Base-by-base conservation (phyloP, 208 protist genomes). In the Wallacemonas sp. region DNA sequence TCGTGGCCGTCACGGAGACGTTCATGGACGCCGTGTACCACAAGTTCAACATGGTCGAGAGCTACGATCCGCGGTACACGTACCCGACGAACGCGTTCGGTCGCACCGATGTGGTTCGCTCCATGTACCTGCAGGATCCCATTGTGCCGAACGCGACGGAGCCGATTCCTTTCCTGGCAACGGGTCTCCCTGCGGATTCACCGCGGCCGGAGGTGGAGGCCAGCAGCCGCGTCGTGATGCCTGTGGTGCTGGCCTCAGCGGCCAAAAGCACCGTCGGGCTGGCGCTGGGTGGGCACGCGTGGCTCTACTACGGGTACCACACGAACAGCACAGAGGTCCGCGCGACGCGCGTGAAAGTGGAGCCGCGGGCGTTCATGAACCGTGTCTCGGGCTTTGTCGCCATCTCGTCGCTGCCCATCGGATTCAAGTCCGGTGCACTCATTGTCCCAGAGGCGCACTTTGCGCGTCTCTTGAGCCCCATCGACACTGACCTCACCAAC, bases 381-480 rank as follows among this genome's bases (percentile, higher is more conserved):
- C 88, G 90, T 54, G 31, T 98, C 22, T 90, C 92, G 14, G 88
- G 91, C 41, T 97, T 97, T 74, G 75, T 93, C 57, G 61, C 50
- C 8, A 82, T 97, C 49, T 93, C 90, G 20, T 82, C 83, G 8
- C 76, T 90, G 28, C 70, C 70, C 3, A 11, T 81, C 1, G 28
- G 57, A 16, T 79, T 90, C 26, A 14, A 1, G 2, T 57, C 49
- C 0, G 81, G 89, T 16, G 67, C 86, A 0, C 69, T 98, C 1
- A 32, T 98, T 0, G 67, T 98, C 1, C 83, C 87, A 11, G 79
- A 85, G 32, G 16, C 72, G 10, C 61, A 65, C 72, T 93, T 95
- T 39, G 10, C 26, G 46, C 28, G 50, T 41, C 57, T 95, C 25
- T 57, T 95, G 25, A 42, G 86, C 61, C 79, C 81, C 2, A 65